Base-by-base conservation (phyloP, 768 basidiomycete species). In the Crepidotus variabilis region DNA sequence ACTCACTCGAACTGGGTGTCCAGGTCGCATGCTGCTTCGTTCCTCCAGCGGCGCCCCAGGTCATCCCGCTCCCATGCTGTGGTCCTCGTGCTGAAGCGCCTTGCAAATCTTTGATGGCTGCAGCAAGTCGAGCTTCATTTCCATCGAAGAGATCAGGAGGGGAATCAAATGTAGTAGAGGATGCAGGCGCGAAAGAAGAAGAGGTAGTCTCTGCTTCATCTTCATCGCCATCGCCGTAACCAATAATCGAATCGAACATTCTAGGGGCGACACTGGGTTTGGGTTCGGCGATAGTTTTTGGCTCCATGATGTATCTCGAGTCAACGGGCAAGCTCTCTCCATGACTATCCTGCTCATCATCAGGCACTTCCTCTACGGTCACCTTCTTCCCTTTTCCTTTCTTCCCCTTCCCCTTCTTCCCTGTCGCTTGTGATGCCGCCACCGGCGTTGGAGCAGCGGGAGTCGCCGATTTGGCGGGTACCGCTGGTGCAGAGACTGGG, bases 301-400 rank as follows among this genome's bases (percentile, higher is more conserved):
- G 47, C 45, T 71, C 69, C 50, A 72, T 65, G 55, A 76, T 63
- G 55, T 58, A 57, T 50, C 69, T 65, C 23, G 71, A 74, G 49
- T 76, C 70, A 28, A 68, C 58, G 1, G 76, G 73, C 23, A 78
- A 62, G 33, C 56, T 67, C n/a, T 69, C 72, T 6, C 62, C 61
- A 24, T 61, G 59, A 36, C 46, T 65, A 20, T 71, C 69, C 8
- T 62, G 69, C 48, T 78, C 76, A 21, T 80, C 78, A 54, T 80
- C 78, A 6, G 73, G 69, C 13, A 78, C 72, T 32, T 77, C 78
- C 61, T 80, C 78, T 13, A 80, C 67, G 28, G 70, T 76, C n/a
- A 72, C 73, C 33, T 63, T 65, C 60, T 72, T 73, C 4, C 61
- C 55, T 49, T 74, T 76, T 21, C 47, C 69, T 21, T 61, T 63